phyloP scores from a whole-genome alignment of 2,329 filamentous ascomycete species.

The Scedosporium apiospermum region DNA sequence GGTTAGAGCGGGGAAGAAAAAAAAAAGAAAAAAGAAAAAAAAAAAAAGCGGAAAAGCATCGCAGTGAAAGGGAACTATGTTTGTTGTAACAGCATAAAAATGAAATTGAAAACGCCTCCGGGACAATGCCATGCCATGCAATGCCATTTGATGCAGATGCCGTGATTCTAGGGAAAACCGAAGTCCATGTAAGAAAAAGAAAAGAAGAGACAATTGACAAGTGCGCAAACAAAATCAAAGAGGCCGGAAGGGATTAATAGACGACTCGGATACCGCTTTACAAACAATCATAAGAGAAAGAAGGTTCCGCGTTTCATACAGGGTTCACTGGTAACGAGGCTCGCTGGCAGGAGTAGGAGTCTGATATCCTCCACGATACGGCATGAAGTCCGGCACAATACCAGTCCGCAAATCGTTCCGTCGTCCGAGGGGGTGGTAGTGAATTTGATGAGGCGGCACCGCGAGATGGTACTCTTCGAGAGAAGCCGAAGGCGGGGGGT shows the following conservation, averaged over 20 bases:
- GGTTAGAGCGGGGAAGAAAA: neutral
- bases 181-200: conserved; percentile 7
- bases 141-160: conserved; percentile 17
- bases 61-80: neutral
- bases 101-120: conserved; percentile 15
- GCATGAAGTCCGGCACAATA: conserved; percentile 54
- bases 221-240: neutral
- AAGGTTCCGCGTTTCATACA: neutral
- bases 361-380: conserved; percentile 14
- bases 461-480: conserved; percentile 62
- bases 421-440: conserved; percentile 70
- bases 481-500: conserved; percentile 72
- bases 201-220: conserved; percentile 7
- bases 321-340: neutral
- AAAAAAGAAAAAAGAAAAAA: conserved; percentile 2
- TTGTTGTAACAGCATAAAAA: neutral
- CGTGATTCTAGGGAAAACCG: conserved; percentile 7
- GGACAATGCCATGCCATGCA: conserved; percentile 19
- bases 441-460: conserved; percentile 62
- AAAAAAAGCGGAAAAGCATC: neutral
- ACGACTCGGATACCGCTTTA: neutral
- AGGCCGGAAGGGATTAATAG: neutral
- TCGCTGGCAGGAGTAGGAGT: conserved; percentile 6
- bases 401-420: conserved; percentile 59
- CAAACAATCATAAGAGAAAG: no score